A percentile compares a stretch with the other conserved stretches of the same genome.
These are phyloP conservation scores for Phytophthora megakarya DNA, from an alignment of 352 stramenopile genomes.

Conservation along the genomic window DNA sequence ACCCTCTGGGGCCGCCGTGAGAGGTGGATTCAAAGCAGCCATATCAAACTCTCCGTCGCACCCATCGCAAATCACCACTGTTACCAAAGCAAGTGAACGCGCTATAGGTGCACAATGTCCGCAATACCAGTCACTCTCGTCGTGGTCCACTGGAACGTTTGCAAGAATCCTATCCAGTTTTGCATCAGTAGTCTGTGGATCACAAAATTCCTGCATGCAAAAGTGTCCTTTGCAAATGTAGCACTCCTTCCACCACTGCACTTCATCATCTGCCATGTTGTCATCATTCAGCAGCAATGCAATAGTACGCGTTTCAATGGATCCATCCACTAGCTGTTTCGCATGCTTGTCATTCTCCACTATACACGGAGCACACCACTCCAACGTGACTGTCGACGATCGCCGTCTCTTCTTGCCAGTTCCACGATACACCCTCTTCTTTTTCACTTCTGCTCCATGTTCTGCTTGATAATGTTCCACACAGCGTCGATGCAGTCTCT, in stretches of 20 bases:
- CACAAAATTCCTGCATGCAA: constrained; percentile 52
- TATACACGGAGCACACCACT: constrained; percentile 33
- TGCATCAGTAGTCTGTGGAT: constrained; percentile 32
- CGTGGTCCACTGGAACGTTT: constrained; percentile 39
- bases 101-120: constrained; percentile 24
- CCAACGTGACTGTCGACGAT: constrained; percentile 9
- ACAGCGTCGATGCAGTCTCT: constrained; percentile 42
- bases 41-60: constrained; percentile 77
- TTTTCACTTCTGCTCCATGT: constrained; percentile 6
- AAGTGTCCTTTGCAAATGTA: constrained; percentile 37
- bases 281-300: constrained; percentile 41
- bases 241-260: constrained; percentile 42
- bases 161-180: constrained; percentile 34
- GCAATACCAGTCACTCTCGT: constrained; percentile 45
- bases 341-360: constrained; percentile 14
- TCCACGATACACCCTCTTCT: constrained; percentile 20
- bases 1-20: constrained; percentile 48
- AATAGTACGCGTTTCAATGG: constrained; percentile 45
- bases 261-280: constrained; percentile 13
- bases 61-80: constrained; percentile 69
- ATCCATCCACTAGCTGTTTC: constrained; percentile 23
- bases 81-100: constrained; percentile 14
- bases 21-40: constrained; percentile 48
- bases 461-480: constrained; percentile 15
- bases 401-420: constrained; percentile 35